Evolutionary conservation across 1,284 basidiomycete species (phyloP), one percentile per base, ranked within the genome.

Genomic region (Nidula niveotomentosa): DNA sequence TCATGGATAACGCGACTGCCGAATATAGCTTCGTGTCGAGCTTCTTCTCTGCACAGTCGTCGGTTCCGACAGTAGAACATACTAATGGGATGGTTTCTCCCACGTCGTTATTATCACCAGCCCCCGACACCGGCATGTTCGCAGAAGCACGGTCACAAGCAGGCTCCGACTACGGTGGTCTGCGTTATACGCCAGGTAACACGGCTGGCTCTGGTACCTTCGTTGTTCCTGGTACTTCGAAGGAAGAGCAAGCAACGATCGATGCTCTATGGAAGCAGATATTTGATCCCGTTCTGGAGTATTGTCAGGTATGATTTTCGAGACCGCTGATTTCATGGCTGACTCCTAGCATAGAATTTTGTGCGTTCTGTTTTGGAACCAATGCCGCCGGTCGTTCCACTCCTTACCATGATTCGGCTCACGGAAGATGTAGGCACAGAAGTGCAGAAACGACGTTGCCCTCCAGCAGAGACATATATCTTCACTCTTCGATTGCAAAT

Each of bases 1-100:
- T 98, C 54, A 87, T 96, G 81, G 94, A 97, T 75, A 98, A 98
- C 65, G 88, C 91, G 1, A 90, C 90, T 0, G 85, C 93, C 39
- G 95, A 98, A 71, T 96, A 95, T 69, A 81, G 86, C 1, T 98
- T 98, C 64, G 73, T 96, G 46, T 83, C 86, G 3, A 75, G 84
- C 0, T 98, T 98, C 76, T 98, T 97, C 72, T 74, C 78, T 9
- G 60, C 69, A 64, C 37, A 63, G 53, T 51, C 60, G 34, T 60
- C 62, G 2, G 50, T 69, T 6, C 67, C 71, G 12, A 66, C 69
- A 18, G 62, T 66, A 43, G 78, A 79, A 41, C 59, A 67, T 7
- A 74, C 71, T 46, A 68, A 58, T 10, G 61, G 70, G 7, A 55
- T 77, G 34, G 60, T 77, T 15, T 80, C 81, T 35, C 75, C 79